These are phyloP conservation scores for Termitomyces sp. DNA, from an alignment of 768 basidiomycete species.

Conservation along the genomic window DNA sequence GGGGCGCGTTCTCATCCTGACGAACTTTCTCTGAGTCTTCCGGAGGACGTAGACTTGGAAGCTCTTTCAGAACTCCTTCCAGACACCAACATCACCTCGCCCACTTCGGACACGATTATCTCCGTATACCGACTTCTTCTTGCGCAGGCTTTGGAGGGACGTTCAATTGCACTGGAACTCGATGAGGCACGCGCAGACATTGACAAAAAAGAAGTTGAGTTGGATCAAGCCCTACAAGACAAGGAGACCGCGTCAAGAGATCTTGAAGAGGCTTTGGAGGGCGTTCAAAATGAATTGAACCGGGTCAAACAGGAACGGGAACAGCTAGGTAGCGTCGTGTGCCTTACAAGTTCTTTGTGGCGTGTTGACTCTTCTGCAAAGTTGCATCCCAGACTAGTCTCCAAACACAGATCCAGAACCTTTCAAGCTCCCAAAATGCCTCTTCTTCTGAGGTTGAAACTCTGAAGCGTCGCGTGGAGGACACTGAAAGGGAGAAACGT, in stretches of 20 bases:
- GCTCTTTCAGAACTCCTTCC: slow-evolving; percentile 60
- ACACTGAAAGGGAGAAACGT: slow-evolving; percentile 83
- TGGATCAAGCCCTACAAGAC: slow-evolving; percentile 84
- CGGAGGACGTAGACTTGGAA: slow-evolving; percentile 67
- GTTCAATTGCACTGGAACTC: slow-evolving; percentile 57
- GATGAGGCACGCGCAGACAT: slow-evolving; percentile 69
- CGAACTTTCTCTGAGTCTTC: slow-evolving; percentile 43
- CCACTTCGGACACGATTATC: slow-evolving; percentile 59
- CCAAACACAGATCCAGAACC: slow-evolving; percentile 52
- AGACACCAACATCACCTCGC: slow-evolving; percentile 52
- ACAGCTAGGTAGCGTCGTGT: slow-evolving; percentile 50
- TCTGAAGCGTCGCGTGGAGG: slow-evolving; percentile 62
- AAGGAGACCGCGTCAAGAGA: slow-evolving; percentile 62
- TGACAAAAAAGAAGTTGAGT: slow-evolving; percentile 75
- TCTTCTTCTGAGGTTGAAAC: slow-evolving; percentile 62
- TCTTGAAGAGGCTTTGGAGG: slow-evolving; percentile 51
- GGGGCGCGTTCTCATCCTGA: slow-evolving; percentile 29
- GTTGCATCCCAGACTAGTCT: slow-evolving; percentile 45
- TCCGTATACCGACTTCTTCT: slow-evolving; percentile 62
- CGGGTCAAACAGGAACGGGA: slow-evolving; percentile 61
- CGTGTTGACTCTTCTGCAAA: slow-evolving; percentile 29
- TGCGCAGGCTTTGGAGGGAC: slow-evolving; percentile 53
- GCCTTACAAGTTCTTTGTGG: slow-evolving; percentile 9
- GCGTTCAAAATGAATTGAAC: slow-evolving; percentile 53
- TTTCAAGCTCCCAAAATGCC: slow-evolving; percentile 58